A percentile compares a stretch with the other conserved stretches of the same genome.
These are phyloP conservation scores for Xylariomycetidae sp. DNA, from an alignment of 2,329 filamentous ascomycete genomes.

Conservation along the genomic window DNA sequence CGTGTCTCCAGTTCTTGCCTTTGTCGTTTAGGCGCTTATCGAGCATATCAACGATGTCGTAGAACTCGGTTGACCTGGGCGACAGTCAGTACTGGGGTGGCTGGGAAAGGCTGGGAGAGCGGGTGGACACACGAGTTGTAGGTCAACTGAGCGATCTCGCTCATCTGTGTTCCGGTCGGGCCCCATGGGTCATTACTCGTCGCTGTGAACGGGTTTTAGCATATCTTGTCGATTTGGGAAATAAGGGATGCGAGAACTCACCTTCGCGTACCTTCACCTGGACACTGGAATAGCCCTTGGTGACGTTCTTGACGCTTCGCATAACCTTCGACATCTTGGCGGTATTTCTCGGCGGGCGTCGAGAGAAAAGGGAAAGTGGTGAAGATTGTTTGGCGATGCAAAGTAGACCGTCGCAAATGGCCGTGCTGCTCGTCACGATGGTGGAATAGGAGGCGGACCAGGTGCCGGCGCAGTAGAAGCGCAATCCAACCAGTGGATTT, in stretches of 20 bases:
- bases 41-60: constrained; percentile 99
- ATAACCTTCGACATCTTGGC: constrained; percentile 89
- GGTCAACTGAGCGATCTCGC: constrained; percentile 94
- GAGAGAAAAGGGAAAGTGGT: constrained; percentile 5
- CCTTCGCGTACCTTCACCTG: constrained; percentile 99
- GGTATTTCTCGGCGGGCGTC: constrained; percentile 14
- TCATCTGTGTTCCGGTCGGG: constrained; percentile 96
- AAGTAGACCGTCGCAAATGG: background rate
- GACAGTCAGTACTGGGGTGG: constrained; percentile 13
- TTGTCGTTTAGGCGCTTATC: constrained; percentile 99
- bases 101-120: constrained; percentile 2
- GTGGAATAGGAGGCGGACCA: constrained; percentile 10
- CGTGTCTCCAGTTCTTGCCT: constrained; percentile 98
- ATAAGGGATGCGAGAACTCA: constrained; percentile 32
- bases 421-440: background rate
- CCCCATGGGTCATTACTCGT: constrained; percentile 99
- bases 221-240: constrained; percentile 12
- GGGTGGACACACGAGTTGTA: constrained; percentile 76
- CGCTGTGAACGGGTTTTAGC: constrained; percentile 50
- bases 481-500: constrained; percentile 21
- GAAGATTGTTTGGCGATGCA: constrained; percentile 2
- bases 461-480: constrained; percentile 19
- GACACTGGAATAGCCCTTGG: constrained; percentile 93
- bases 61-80: constrained; percentile 85
- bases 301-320: constrained; percentile 97